These are phyloP conservation scores for Scheffersomyces titani DNA, from an alignment of 1,139 yeast genomes.

Conservation along the genomic window DNA sequence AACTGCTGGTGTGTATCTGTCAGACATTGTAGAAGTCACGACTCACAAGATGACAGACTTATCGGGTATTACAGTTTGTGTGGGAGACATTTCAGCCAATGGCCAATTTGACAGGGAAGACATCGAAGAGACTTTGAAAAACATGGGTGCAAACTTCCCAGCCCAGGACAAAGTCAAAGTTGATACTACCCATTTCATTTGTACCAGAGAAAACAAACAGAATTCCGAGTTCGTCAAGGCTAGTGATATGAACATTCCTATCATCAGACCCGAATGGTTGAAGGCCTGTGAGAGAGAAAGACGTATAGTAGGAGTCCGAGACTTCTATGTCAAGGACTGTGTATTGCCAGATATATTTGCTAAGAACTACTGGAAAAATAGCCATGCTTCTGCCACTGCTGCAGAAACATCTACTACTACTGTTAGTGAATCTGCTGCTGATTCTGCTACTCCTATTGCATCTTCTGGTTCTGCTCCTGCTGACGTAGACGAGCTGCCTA, in stretches of 20 bases:
- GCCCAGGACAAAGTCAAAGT: slow-evolving; percentile 72
- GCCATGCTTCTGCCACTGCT: slow-evolving; percentile 1
- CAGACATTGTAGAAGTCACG: slow-evolving; percentile 67
- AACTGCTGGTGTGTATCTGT: slow-evolving; percentile 80
- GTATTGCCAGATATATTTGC: slow-evolving; percentile 50
- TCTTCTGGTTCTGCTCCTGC: not conserved
- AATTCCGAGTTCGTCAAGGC: slow-evolving; percentile 75
- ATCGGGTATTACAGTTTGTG: slow-evolving; percentile 87
- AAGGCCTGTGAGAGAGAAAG: slow-evolving; percentile 91
- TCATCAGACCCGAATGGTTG: slow-evolving; percentile 95
- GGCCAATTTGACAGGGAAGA: slow-evolving; percentile 63
- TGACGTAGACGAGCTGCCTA: not conserved
- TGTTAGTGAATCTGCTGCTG: not conserved
- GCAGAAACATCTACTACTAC: too few relatives aligned
- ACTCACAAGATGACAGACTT: slow-evolving; percentile 97
- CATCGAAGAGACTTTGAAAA: slow-evolving; percentile 59
- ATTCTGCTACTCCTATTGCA: not conserved
- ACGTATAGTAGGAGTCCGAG: slow-evolving; percentile 89
- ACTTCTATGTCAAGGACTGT: slow-evolving; percentile 64
- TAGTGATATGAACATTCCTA: slow-evolving; percentile 83
- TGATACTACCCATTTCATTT: slow-evolving; percentile 92
- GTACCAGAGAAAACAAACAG: slow-evolving; percentile 64
- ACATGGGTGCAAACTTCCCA: slow-evolving; percentile 81
- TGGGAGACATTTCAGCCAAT: slow-evolving; percentile 73
- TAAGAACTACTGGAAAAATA: slow-evolving; percentile 41